Conservation (phyloP, 352 stramenopile genomes). For the Phytophthora cryptogea region DNA sequence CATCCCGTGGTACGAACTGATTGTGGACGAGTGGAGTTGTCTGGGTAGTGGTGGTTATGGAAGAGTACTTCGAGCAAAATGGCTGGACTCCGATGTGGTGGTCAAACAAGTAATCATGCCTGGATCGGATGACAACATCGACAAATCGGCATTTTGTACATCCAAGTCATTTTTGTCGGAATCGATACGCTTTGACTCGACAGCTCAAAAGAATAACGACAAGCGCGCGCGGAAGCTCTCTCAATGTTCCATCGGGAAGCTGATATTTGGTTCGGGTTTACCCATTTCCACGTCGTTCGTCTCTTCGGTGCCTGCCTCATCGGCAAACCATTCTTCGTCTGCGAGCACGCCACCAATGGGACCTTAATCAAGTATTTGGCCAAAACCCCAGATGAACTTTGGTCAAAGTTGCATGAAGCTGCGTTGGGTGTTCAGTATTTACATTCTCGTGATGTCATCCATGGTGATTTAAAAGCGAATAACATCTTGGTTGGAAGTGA, state of each 20-base stretch:
- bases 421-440: constrained; percentile 2
- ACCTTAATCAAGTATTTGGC: not conserved
- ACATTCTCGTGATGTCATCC: not conserved
- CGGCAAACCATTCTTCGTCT: not conserved
- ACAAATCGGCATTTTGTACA: no score
- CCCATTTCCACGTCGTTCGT: not conserved
- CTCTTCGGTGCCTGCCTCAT: not conserved
- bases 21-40: not conserved
- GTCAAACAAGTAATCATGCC: not conserved
- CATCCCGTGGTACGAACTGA: not conserved
- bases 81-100: not conserved
- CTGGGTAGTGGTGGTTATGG: not conserved
- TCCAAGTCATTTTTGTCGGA: no score
- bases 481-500: not conserved
- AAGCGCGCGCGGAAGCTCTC: no score
- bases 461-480: not conserved
- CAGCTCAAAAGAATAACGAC: no score
- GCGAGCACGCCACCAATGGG: not conserved
- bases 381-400: not conserved
- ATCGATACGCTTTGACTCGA: no score
- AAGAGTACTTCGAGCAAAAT: not conserved
- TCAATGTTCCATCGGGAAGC: not conserved
- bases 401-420: constrained; percentile 1
- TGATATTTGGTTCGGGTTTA: constrained; percentile 1
- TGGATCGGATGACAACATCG: no score